Conservation (phyloP, 768 basidiomycete species). For the Panaeolus cyanescens region DNA sequence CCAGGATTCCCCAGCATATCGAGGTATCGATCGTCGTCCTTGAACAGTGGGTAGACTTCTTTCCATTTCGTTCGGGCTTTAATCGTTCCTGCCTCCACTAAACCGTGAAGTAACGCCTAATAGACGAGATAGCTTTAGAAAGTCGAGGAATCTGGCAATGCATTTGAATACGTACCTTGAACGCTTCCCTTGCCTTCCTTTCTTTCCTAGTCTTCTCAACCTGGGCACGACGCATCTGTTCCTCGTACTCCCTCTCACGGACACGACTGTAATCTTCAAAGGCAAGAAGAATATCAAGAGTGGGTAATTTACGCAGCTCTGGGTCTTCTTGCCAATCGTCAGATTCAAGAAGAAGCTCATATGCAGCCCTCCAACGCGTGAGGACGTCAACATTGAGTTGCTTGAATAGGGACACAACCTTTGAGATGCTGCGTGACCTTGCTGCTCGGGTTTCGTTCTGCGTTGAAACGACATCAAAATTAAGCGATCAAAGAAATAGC, state of each 20-base stretch:
- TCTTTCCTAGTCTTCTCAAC: conserved; percentile 85
- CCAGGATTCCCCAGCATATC: conserved; percentile 91
- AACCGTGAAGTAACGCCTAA: conserved; percentile 70
- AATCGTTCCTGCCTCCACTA: conserved; percentile 68
- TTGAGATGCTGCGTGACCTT: conserved; percentile 77
- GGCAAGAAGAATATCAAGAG: conserved; percentile 87
- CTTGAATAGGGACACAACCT: conserved; percentile 85
- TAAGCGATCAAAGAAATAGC: background rate
- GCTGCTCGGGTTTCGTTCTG: conserved; percentile 82
- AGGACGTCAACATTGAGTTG: conserved; percentile 87
- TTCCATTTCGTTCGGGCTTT: conserved; percentile 92
- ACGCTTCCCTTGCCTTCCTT: conserved; percentile 88
- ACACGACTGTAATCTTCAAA: conserved; percentile 95
- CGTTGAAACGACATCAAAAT: conserved; percentile 9
- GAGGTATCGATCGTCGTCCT: conserved; percentile 80
- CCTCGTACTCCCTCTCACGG: conserved; percentile 89
- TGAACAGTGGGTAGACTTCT: conserved; percentile 76
- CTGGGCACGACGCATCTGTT: conserved; percentile 75
- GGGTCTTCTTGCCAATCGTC: conserved; percentile 77
- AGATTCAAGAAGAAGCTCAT: conserved; percentile 73
- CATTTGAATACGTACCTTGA: conserved; percentile 60
- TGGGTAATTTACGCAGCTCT: conserved; percentile 82
- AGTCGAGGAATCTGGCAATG: background rate
- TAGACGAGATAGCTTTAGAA: background rate
- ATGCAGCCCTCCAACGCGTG: conserved; percentile 91